phyloP scores from a whole-genome alignment of 768 basidiomycete genomes.

The Pleurotus djamor region DNA sequence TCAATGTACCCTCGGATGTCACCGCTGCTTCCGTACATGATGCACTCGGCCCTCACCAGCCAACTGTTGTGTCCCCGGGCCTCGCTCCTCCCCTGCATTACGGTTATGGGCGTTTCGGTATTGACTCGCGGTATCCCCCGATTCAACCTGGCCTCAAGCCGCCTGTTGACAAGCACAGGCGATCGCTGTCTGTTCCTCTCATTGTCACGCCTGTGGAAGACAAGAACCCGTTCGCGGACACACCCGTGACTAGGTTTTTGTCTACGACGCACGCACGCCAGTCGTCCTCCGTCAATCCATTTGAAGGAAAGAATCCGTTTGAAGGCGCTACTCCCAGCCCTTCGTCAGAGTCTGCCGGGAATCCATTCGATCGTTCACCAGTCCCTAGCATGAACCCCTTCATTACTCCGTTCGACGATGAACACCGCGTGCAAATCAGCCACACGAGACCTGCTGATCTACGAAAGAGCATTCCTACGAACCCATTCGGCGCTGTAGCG shows the following conservation, averaged over 20 bases:
- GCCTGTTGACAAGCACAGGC: conserved; percentile 9
- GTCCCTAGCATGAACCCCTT: conserved; percentile 41
- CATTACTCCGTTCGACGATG: conserved; percentile 80
- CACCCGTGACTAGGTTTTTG: conserved; percentile 43
- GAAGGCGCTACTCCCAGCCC: conserved; percentile 9
- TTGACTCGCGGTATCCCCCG: conserved; percentile 6
- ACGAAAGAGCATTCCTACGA: conserved; percentile 47
- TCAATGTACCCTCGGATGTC: conserved; percentile 2
- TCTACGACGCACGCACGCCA: conserved; percentile 40
- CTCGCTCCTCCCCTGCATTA: conserved; percentile 39
- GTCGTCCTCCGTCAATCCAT: conserved; percentile 34
- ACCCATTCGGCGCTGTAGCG: conserved; percentile 42
- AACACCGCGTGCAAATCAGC: conserved; percentile 36
- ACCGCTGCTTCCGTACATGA: conserved; percentile 1
- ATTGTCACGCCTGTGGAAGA: conserved; percentile 15
- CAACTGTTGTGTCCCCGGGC: conserved; percentile 12
- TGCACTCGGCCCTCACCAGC: neutral
- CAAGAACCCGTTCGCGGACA: conserved; percentile 15
- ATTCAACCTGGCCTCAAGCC: conserved; percentile 16
- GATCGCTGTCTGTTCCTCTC: conserved; percentile 16
- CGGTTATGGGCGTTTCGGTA: conserved; percentile 23
- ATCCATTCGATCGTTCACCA: conserved; percentile 9
- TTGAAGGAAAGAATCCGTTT: conserved; percentile 3
- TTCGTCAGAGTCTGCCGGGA: neutral
- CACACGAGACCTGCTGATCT: conserved; percentile 19